These are phyloP conservation scores for Corrigiola litoralis DNA, from an alignment of 179 eudicot genomes.

Conservation along the genomic window DNA sequence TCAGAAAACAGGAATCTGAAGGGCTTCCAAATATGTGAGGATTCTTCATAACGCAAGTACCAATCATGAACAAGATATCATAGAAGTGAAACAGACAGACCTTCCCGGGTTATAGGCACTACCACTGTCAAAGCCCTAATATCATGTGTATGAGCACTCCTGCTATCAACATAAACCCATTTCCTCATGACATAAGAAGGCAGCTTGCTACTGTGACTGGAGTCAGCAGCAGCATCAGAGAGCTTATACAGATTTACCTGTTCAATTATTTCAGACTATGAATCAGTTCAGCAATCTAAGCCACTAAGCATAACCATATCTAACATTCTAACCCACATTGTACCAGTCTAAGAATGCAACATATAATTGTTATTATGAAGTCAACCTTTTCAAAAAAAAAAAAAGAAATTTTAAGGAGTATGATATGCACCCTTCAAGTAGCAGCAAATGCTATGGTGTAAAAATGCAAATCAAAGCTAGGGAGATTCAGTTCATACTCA, in stretches of 20 bases:
- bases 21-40: too few species aligned
- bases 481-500: too few species aligned
- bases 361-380: too few species aligned
- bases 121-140: slow-evolving; percentile 85
- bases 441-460: too few species aligned
- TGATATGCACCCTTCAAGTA: too few species aligned
- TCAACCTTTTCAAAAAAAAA: too few species aligned
- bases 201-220: slow-evolving; percentile 30
- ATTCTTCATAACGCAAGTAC: too few species aligned
- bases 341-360: too few species aligned
- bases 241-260: slow-evolving; percentile 81
- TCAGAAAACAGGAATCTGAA: slow-evolving; percentile 7
- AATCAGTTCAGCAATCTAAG: background rate
- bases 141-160: slow-evolving; percentile 84
- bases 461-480: too few species aligned
- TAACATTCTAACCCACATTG: background rate
- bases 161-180: slow-evolving; percentile 81
- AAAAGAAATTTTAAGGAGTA: too few species aligned
- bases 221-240: slow-evolving; percentile 38
- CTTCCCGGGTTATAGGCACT: slow-evolving; percentile 74
- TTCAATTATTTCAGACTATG: background rate
- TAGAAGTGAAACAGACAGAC: slow-evolving; percentile 29
- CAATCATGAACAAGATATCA: too few species aligned
- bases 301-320: too few species aligned
- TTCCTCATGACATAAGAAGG: slow-evolving; percentile 40